Base-by-base conservation (phyloP, 306 rosid genomes). In the Rubus parviflorus region DNA sequence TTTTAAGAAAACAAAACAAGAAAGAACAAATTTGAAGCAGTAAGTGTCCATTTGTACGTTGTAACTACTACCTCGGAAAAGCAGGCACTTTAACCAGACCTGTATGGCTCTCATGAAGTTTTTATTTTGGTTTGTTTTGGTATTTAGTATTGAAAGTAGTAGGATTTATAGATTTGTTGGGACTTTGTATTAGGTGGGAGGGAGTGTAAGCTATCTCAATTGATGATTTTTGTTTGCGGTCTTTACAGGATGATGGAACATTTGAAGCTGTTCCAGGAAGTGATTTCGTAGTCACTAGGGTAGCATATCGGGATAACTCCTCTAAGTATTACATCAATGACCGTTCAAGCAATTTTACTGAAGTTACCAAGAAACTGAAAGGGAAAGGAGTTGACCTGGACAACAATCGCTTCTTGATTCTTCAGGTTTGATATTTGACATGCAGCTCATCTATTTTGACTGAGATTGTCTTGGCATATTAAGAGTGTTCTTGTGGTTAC, bases 341-440 rank as follows among this genome's bases (percentile, higher is more conserved):
- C 60, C 90, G 97, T 17, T 35, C 81, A 11, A 94, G 98, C 82
- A 94, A 89, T 79, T 94, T 92, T 72, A 90, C 96, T 25, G 97
- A 94, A 90, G 98, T 92, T 80, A 94, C 98, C 62, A 89, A 81
- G 91, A 94, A 90, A 76, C 83, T 94, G 68, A 94, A 92, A 84
- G 98, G 90, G 72, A 94, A 94, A 85, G 98, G 98, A 82, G 92
- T 94, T 81, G 98, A 92, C 88, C 88, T 94, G 73, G 98, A 94
- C 86, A 94, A 94, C 77, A 92, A 92, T 73, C 96, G 96, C 43
- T 94, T 94, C 87, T 81, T 92, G 75, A 94, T 94, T 78, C 98
- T 92, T 73, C 98, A 94, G 97, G 98, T 92, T 81, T 7, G 71
- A 38, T 75, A n/a, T 72, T 51, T 3, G 40, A n/a, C 5, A 14